Percentiles rank a stretch among this genome's conserved stretches.
These are phyloP conservation scores for Crithidia acanthocephali DNA, from an alignment of 208 protist species.

Conservation along the genomic window DNA sequence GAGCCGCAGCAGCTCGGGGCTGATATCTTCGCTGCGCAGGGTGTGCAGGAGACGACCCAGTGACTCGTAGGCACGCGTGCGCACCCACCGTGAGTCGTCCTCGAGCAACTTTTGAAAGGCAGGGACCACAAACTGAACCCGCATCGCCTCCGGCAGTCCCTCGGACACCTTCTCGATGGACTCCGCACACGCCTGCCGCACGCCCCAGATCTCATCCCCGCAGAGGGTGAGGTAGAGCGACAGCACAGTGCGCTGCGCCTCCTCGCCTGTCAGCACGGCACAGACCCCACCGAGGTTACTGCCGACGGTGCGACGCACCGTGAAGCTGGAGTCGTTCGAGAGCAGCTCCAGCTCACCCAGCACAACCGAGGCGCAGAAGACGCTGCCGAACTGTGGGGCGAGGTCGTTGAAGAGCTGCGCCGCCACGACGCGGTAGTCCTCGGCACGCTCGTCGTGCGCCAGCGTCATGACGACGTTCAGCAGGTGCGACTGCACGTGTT, in stretches of 20 bases:
- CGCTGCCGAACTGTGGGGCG: constrained; percentile 72
- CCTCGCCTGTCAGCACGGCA: constrained; percentile 54
- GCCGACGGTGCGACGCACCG: constrained; percentile 88
- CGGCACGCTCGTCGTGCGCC: constrained; percentile 94
- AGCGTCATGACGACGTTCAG: constrained; percentile 91
- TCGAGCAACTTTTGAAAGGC: constrained; percentile 76
- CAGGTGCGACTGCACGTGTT: constrained; percentile 89
- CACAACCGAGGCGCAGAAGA: constrained; percentile 72
- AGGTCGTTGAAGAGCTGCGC: constrained; percentile 92
- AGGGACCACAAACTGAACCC: constrained; percentile 66
- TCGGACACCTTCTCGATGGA: constrained; percentile 75
- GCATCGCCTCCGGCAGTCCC: constrained; percentile 61
- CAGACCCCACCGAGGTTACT: constrained; percentile 82
- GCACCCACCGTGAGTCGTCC: constrained; percentile 94
- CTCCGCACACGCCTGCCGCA: constrained; percentile 95
- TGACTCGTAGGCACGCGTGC: constrained; percentile 88
- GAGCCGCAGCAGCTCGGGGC: constrained; percentile 77
- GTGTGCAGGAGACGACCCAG: constrained; percentile 93
- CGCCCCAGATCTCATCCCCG: constrained; percentile 96
- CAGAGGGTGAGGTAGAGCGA: constrained; percentile 91
- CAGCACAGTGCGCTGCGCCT: constrained; percentile 68
- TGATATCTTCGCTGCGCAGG: constrained; percentile 86
- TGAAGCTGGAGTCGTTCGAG: constrained; percentile 90
- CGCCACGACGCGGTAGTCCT: constrained; percentile 95
- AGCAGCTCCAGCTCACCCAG: constrained; percentile 86